Evolutionary conservation across 2,329 filamentous ascomycete species (phyloP).

Genomic region (Cryphonectria carpinicola): DNA sequence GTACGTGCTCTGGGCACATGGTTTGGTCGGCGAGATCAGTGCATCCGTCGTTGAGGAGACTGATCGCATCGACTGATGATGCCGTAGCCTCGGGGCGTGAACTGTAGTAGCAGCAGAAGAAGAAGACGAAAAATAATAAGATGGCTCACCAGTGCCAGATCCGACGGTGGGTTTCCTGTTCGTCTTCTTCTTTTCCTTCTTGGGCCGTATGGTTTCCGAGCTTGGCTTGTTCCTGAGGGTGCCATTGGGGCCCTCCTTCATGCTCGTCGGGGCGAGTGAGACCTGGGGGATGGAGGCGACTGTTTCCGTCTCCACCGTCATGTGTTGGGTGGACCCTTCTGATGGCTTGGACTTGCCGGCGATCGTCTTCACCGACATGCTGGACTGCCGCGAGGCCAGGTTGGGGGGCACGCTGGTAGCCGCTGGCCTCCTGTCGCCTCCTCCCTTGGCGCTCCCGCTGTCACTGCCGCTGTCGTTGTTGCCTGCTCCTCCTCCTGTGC

Average conservation of each 20-base stretch:
- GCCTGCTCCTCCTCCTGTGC: constrained; percentile 1
- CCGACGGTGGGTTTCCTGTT: constrained; percentile 74
- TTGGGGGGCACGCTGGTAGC: constrained; percentile 52
- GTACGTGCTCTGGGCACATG: constrained; percentile 40
- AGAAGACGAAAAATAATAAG: constrained; percentile 23
- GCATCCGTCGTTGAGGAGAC: constrained; percentile 38
- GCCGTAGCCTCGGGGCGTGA: constrained; percentile 42
- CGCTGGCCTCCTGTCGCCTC: constrained; percentile 47
- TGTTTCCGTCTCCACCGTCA: constrained; percentile 98
- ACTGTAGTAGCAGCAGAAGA: constrained; percentile 30
- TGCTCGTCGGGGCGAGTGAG: constrained; percentile 68
- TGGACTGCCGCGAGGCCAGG: constrained; percentile 68
- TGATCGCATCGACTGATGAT: constrained; percentile 46
- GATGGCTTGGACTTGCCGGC: constrained; percentile 64
- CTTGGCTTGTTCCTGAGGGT: constrained; percentile 86
- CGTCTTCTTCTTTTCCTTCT: constrained; percentile 86
- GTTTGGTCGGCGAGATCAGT: constrained; percentile 42
- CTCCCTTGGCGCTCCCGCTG: constrained; percentile 56
- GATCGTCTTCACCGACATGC: constrained; percentile 65
- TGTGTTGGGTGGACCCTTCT: constrained; percentile 81
- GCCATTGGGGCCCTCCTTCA: constrained; percentile 66
- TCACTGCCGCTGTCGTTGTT: constrained; percentile 66
- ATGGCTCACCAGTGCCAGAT: constrained; percentile 71
- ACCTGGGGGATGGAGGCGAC: constrained; percentile 89
- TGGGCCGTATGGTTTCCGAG: constrained; percentile 93